Evolutionary conservation across 352 stramenopile genomes (phyloP).

Genomic region (Pythium scleroteichum): DNA sequence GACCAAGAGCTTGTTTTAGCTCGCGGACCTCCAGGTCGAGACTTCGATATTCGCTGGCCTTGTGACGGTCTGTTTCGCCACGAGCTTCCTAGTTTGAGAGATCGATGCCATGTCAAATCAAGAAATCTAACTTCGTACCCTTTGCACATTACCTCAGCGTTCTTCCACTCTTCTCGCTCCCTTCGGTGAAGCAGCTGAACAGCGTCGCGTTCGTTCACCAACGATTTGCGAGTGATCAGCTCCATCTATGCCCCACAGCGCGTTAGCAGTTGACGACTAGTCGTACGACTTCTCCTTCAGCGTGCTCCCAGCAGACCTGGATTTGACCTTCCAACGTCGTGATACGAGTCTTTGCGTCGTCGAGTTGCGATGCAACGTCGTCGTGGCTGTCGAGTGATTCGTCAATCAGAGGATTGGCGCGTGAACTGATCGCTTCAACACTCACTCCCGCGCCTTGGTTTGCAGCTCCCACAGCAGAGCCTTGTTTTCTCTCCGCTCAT

Average conservation of each 20-base stretch:
- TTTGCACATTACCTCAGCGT: conserved; percentile 29
- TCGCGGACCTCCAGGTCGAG: conserved; percentile 59
- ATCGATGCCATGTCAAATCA: not conserved
- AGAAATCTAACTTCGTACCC: not conserved
- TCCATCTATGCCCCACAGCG: conserved; percentile 46
- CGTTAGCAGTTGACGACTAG: too few relatives aligned
- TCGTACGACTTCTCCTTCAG: not conserved
- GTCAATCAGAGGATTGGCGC: not conserved
- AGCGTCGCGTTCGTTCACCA: conserved; percentile 46
- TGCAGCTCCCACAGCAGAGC: conserved; percentile 33
- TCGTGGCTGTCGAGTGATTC: conserved; percentile 27
- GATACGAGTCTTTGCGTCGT: conserved; percentile 38
- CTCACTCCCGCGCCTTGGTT: conserved; percentile 39
- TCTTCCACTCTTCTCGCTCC: conserved; percentile 50
- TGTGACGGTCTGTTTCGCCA: conserved; percentile 32
- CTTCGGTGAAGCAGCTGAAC: conserved; percentile 36
- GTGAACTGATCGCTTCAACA: not conserved
- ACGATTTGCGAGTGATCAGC: conserved; percentile 42
- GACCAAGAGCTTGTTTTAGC: conserved; percentile 38
- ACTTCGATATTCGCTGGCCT: conserved; percentile 45
- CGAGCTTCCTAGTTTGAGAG: conserved; percentile 6
- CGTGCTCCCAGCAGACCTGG: conserved; percentile 29
- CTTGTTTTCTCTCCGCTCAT: conserved; percentile 38
- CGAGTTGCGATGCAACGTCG: conserved; percentile 34
- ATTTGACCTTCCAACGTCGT: conserved; percentile 49